Conservation (phyloP, 306 rosid genomes). For the Sicyos baderoa region DNA sequence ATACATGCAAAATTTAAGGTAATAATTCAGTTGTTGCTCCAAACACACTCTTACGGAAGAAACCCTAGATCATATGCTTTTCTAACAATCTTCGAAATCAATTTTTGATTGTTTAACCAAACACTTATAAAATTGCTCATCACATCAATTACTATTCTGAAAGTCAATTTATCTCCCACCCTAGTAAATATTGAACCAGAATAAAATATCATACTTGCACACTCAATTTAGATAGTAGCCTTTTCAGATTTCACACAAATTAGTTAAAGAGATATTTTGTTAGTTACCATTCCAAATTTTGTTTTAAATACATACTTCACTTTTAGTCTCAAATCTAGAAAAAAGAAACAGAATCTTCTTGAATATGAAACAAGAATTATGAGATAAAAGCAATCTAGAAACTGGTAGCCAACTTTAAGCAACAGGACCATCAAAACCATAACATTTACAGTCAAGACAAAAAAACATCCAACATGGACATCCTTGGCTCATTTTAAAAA, state of each 20-base stretch:
- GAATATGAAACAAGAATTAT: neutral
- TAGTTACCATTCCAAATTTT: neutral
- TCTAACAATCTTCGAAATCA: neutral
- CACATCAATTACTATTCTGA: too few species aligned
- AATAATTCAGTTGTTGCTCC: too few species aligned
- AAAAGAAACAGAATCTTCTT: neutral
- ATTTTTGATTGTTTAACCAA: neutral
- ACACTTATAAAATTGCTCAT: neutral
- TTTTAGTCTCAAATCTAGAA: neutral
- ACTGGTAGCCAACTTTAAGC: neutral
- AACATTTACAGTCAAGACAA: neutral
- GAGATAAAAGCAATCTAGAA: constrained; percentile 8
- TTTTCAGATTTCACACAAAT: neutral
- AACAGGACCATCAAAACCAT: neutral
- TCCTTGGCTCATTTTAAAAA: constrained; percentile 13
- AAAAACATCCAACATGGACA: neutral
- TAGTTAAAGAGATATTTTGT: neutral
- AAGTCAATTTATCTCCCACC: neutral
- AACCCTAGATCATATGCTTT: too few species aligned
- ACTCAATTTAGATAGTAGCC: neutral
- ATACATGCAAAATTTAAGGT: too few species aligned
- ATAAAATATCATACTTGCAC: neutral
- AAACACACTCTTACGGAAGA: too few species aligned
- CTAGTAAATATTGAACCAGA: neutral
- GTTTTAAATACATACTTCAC: neutral